phyloP scores from a whole-genome alignment of 345 rosid genomes.

The Psidium friedrichsthalianum region DNA sequence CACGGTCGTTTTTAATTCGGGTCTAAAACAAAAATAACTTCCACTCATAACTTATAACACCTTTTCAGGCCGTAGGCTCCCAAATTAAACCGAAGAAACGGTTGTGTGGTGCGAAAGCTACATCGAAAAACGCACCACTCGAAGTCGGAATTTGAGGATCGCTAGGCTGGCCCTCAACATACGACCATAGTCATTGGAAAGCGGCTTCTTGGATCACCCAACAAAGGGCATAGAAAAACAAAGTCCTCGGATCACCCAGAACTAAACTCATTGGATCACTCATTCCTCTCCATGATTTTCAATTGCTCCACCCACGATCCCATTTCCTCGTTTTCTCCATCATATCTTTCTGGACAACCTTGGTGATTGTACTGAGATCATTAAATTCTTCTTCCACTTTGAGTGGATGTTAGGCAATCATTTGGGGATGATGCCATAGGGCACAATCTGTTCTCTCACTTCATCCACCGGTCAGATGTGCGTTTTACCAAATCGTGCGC shows the following conservation, averaged over 20 bases:
- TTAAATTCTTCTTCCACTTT: background rate
- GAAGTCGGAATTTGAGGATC: background rate
- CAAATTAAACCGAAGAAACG: background rate
- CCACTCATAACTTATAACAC: background rate
- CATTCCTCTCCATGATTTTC: background rate
- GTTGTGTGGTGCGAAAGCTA: background rate
- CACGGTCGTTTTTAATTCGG: background rate
- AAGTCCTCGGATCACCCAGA: background rate
- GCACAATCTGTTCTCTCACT: background rate
- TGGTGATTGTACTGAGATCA: background rate
- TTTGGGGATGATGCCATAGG: background rate
- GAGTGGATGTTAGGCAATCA: background rate
- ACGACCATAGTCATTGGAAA: background rate
- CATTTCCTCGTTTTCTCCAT: background rate
- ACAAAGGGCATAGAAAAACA: background rate
- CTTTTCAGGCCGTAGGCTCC: fast-evolving
- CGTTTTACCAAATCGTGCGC: background rate
- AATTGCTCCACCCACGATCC: background rate
- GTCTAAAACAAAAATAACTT: background rate
- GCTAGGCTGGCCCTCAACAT: background rate
- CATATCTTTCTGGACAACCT: background rate
- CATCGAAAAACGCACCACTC: background rate
- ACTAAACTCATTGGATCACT: constrained; percentile 4
- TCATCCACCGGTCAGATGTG: background rate
- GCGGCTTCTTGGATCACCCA: background rate